phyloP scores from a whole-genome alignment of 1,284 basidiomycete species.

The Cutaneotrichosporon cutaneum region DNA sequence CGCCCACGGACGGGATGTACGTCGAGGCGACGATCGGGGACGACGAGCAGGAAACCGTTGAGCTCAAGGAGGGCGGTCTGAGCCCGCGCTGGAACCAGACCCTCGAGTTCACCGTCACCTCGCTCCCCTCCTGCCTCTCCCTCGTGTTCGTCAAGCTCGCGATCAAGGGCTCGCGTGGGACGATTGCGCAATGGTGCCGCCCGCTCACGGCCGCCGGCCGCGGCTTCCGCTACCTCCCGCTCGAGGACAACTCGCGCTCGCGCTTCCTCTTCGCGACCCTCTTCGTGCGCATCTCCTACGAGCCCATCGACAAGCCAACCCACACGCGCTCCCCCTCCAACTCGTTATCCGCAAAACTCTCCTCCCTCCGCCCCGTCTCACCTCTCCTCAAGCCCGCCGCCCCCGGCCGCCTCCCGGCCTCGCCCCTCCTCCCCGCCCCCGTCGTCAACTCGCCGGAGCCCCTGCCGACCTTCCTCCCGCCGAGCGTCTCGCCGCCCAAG shows the following conservation, averaged over 20 bases:
- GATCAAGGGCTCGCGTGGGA: slow-evolving; percentile 62
- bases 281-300: slow-evolving; percentile 59
- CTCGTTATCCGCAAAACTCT: slow-evolving; percentile 58
- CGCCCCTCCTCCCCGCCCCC: not conserved
- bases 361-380: slow-evolving; percentile 4
- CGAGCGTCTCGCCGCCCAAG: not conserved
- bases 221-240: slow-evolving; percentile 81
- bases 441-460: not conserved
- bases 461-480: not conserved
- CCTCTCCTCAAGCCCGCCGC: not conserved
- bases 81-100: slow-evolving; percentile 83
- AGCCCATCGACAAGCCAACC: slow-evolving; percentile 51
- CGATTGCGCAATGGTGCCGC: slow-evolving; percentile 66
- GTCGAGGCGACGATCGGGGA: slow-evolving; percentile 38
- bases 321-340: slow-evolving; percentile 64
- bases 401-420: not conserved
- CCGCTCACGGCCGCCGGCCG: slow-evolving; percentile 44
- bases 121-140: slow-evolving; percentile 69
- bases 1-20: slow-evolving; percentile 65
- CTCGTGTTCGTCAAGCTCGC: slow-evolving; percentile 78
- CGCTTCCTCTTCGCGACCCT: slow-evolving; percentile 85
- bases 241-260: slow-evolving; percentile 76
- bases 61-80: slow-evolving; percentile 80
- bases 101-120: slow-evolving; percentile 68
- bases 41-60: slow-evolving; percentile 55